Evolutionary conservation across 345 rosid genomes (phyloP).

Genomic region (Pistacia atlantica): DNA sequence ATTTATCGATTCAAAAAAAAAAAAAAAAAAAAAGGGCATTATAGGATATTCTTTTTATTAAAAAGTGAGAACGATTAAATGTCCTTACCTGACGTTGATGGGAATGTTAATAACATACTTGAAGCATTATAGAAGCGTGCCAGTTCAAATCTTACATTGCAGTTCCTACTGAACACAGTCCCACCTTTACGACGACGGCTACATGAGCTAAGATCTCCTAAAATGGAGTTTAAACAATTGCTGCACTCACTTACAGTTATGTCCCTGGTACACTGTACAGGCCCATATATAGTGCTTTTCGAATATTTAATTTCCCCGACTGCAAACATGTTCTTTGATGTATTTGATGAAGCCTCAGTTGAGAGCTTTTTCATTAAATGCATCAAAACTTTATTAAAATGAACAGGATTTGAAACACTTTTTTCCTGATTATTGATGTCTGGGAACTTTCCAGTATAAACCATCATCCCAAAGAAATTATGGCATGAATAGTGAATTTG

Average conservation of each 20-base stretch:
- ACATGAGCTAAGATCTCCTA: conserved; percentile 25
- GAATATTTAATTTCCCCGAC: conserved; percentile 24
- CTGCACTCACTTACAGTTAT: conserved; percentile 17
- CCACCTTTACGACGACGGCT: conserved; percentile 32
- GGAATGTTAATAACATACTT: conserved; percentile 13
- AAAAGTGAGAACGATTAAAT: not conserved
- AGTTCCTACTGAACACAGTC: conserved; percentile 31
- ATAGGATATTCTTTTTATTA: too few species aligned
- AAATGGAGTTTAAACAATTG: conserved; percentile 25
- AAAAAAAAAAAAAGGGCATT: too few species aligned
- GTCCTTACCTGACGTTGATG: conserved; percentile 23
- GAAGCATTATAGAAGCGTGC: conserved; percentile 35
- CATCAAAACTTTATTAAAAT: conserved; percentile 5
- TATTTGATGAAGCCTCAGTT: not conserved
- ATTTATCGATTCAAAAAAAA: too few species aligned
- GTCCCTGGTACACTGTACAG: conserved; percentile 46
- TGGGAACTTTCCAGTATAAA: conserved; percentile 33
- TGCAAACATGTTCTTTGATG: conserved; percentile 15
- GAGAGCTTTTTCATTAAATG: conserved; percentile 30
- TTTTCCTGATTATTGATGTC: not conserved
- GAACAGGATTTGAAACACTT: conserved; percentile 17
- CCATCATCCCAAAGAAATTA: conserved; percentile 10
- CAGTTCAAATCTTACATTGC: conserved; percentile 40
- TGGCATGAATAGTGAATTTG: conserved; percentile 38
- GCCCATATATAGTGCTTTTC: conserved; percentile 27